A percentile compares a stretch with the other conserved stretches of the same genome.
These are phyloP conservation scores for Haplosporangium gracile DNA, from an alignment of 192 early-diverging fungal species.

Conservation along the genomic window DNA sequence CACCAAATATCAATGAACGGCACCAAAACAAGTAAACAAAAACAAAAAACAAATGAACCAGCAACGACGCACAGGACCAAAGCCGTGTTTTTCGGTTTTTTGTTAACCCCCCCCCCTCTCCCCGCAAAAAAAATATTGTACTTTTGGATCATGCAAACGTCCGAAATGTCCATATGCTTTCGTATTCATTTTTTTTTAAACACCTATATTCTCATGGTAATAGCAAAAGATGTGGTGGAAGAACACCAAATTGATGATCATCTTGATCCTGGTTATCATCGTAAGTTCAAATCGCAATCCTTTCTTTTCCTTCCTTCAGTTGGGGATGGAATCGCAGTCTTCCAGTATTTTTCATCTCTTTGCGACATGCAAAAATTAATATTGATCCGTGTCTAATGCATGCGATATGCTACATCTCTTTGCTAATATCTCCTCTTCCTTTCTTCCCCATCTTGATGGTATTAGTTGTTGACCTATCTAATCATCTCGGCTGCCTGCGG, in stretches of 20 bases:
- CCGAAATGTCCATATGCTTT: neutral
- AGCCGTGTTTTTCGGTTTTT: neutral
- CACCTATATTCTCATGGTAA: neutral
- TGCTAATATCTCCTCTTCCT: neutral
- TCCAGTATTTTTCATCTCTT: neutral
- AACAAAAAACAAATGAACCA: too few species aligned
- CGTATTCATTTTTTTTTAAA: neutral
- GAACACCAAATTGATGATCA: constrained; percentile 85
- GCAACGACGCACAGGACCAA: neutral
- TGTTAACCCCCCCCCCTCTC: neutral
- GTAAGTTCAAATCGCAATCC: constrained; percentile 48
- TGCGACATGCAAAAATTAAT: neutral
- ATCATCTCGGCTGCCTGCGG: constrained; percentile 81
- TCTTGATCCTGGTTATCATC: constrained; percentile 70
- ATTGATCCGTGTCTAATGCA: neutral
- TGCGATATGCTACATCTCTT: neutral
- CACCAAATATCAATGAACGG: neutral
- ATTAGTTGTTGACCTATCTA: constrained; percentile 80
- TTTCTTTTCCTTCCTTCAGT: neutral
- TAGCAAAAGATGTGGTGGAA: constrained; percentile 94
- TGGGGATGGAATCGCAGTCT: neutral
- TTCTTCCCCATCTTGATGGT: neutral
- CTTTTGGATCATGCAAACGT: neutral
- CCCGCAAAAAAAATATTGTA: neutral
- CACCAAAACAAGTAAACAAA: constrained; percentile 2